Evolutionary conservation across 768 basidiomycete genomes (phyloP), one percentile per base, ranked within the genome.

Genomic region (Flagelloscypha sp.): DNA sequence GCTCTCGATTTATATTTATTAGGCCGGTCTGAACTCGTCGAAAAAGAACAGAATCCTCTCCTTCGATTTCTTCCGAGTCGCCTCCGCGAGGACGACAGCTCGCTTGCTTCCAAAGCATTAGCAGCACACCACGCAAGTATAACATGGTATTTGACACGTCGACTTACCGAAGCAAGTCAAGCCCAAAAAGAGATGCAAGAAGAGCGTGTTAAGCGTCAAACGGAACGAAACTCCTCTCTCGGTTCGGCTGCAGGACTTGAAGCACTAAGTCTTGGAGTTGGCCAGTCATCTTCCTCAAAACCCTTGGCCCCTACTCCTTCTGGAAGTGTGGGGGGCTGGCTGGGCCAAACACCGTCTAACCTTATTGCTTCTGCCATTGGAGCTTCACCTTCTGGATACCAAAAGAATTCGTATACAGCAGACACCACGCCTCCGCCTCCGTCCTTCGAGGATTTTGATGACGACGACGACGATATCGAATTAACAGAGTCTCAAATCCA

Each of bases 41-140:
- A 81, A 23, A 74, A 69, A 47, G 74, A 72, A 46, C 64, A 68
- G 18, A 81, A 79, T 49, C 75, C 80, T 5, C 57, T 88, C 23
- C 58, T 78, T 16, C 72, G 81, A 23, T 61, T 88, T 41, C 68
- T 94, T 23, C 85, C 86, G 22, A 63, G 76, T 20, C 74, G 84
- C 33, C 64, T 93, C 30, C 56, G 72, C 24, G 74, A 74, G 48
- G 72, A 78, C 52, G 62, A 60, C 37, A 62, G 70, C 19, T 58
- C 67, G 15, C 44, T 70, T 11, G 64, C 76, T 17, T 71, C 77
- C 17, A 79, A 85, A 37, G 79, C 84, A 49, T 68, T 85, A 46
- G 81, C 88, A n/a, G 88, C 89, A 4, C 95, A 99, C 55, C 87
- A 87, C 49, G 72, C 88, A n/a, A 76, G 84, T 48, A 75, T 99